phyloP scores from a whole-genome alignment of 257 asterid species.

The Penstemon newberryi region DNA sequence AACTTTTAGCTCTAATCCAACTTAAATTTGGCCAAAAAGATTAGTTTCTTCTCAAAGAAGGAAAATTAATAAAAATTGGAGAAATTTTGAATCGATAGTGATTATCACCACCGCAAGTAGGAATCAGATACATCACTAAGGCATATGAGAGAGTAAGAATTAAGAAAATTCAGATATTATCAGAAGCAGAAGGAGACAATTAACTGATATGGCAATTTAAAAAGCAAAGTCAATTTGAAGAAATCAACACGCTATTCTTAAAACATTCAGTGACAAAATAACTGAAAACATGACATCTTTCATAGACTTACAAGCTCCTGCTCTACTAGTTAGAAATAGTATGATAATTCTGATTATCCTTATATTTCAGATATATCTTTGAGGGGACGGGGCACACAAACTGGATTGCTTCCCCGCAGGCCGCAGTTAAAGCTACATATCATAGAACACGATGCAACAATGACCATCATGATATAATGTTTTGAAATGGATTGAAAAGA shows the following conservation, averaged over 20 bases:
- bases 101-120: background rate
- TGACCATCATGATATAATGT: constrained; percentile 16
- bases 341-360: background rate
- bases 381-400: background rate
- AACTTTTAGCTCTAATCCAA: too few relatives aligned
- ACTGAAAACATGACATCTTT: background rate
- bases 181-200: background rate
- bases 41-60: too few relatives aligned
- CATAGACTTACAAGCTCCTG: background rate
- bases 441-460: constrained; percentile 21
- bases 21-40: too few relatives aligned
- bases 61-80: background rate
- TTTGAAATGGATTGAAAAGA: constrained; percentile 20
- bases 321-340: background rate
- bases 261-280: background rate
- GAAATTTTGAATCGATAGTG: background rate
- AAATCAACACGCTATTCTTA: background rate
- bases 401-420: constrained; percentile 1
- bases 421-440: background rate
- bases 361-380: background rate
- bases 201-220: background rate
- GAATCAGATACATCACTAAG: background rate
- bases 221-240: background rate
- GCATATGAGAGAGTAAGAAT: background rate
- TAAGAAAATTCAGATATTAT: background rate